These are phyloP conservation scores for Strobilomyces dryophilus DNA, from an alignment of 768 basidiomycete species.

Conservation along the genomic window DNA sequence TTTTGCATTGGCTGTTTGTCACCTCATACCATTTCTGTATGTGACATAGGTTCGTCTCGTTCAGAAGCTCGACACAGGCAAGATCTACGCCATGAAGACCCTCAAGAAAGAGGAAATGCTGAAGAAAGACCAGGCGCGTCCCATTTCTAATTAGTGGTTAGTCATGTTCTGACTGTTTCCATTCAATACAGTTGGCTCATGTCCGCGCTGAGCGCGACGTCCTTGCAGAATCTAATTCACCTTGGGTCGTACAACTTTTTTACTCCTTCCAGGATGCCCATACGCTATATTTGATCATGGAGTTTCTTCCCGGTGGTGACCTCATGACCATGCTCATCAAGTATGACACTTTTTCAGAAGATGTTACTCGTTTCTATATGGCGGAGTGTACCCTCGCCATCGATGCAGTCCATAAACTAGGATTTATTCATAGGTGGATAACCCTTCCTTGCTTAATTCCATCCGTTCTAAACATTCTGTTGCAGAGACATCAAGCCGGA, in stretches of 20 bases:
- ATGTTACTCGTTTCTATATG: conserved; percentile 97
- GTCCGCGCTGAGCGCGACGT: conserved; percentile 98
- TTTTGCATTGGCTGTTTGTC: neutral
- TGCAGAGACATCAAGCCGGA: conserved; percentile 97
- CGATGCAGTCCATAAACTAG: conserved; percentile 94
- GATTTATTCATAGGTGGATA: conserved; percentile 91
- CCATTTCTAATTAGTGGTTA: neutral
- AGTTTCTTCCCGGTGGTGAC: conserved; percentile 97
- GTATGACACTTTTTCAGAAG: conserved; percentile 98
- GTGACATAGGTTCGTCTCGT: conserved; percentile 72
- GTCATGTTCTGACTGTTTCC: conserved; percentile 6
- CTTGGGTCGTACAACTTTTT: conserved; percentile 95
- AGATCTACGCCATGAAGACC: conserved; percentile 99
- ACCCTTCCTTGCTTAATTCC: neutral
- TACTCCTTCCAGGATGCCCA: conserved; percentile 97
- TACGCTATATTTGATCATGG: conserved; percentile 97
- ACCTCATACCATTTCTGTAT: neutral
- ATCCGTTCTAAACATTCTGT: neutral
- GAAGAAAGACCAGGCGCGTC: conserved; percentile 91
- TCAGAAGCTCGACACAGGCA: conserved; percentile 94
- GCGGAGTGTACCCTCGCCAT: conserved; percentile 98
- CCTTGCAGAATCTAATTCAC: conserved; percentile 90
- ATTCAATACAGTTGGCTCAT: conserved; percentile 73
- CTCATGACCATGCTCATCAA: conserved; percentile 99
- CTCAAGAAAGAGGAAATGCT: conserved; percentile 98